Evolutionary conservation across 306 rosid species (phyloP).

Genomic region (Trifolium repens): DNA sequence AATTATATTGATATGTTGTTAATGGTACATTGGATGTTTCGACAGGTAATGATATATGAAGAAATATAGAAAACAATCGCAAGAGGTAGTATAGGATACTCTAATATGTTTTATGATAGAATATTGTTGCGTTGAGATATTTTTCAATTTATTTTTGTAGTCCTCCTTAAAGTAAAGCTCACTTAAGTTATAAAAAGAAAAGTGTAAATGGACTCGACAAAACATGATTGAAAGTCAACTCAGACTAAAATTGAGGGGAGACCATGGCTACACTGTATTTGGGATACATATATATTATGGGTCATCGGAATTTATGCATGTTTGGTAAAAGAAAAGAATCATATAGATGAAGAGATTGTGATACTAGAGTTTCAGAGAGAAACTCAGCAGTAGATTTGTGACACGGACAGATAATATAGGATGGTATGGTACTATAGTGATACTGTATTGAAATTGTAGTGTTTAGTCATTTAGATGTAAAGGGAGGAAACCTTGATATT

Average conservation of each 20-base stretch:
- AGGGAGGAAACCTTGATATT: constrained; percentile 6
- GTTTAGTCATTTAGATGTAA: not conserved
- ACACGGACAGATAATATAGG: not conserved
- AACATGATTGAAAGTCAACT: constrained; percentile 9
- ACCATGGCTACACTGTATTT: not conserved
- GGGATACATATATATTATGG: not conserved
- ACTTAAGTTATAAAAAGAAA: not conserved
- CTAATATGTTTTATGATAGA: not conserved
- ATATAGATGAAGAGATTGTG: not conserved
- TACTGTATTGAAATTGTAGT: not conserved
- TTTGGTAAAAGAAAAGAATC: not conserved
- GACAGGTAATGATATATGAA: not conserved
- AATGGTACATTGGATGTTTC: not conserved
- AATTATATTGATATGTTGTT: not conserved
- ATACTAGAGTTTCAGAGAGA: not conserved
- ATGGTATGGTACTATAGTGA: constrained; percentile 18
- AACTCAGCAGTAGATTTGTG: not conserved
- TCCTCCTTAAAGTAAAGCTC: not conserved
- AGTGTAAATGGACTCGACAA: not conserved
- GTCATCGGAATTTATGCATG: not conserved
- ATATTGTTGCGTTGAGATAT: not conserved
- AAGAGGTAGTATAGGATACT: not conserved
- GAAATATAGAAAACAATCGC: not conserved
- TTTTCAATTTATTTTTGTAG: not conserved
- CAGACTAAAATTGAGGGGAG: not conserved